Conservation (phyloP, 148 eudicot genomes). For the Silene conica region DNA sequence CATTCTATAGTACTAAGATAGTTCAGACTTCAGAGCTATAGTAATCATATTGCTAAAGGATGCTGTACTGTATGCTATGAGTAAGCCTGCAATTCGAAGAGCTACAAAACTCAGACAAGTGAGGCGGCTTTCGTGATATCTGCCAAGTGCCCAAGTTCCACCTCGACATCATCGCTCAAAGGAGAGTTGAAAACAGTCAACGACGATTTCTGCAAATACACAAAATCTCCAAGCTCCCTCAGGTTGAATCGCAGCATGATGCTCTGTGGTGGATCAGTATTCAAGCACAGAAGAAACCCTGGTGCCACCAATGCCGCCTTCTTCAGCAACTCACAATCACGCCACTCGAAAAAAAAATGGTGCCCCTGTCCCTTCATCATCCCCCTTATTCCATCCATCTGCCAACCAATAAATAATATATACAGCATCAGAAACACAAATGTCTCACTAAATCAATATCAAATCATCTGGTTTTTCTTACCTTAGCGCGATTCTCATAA, state of each 20-base stretch:
- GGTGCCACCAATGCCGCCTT: conserved; percentile 12
- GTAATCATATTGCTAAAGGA: not conserved
- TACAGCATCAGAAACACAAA: not conserved
- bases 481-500: not conserved
- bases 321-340: conserved; percentile 11
- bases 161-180: not conserved
- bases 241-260: conserved; percentile 18
- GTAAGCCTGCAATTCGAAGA: not conserved
- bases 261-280: not conserved
- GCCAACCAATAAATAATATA: not conserved
- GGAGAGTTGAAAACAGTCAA: not conserved
- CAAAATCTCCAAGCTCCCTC: conserved; percentile 27
- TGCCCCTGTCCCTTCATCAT: conserved; percentile 2
- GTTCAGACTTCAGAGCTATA: not conserved
- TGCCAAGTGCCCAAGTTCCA: not conserved
- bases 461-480: not conserved
- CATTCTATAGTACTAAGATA: too few species aligned
- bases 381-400: conserved; percentile 15
- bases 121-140: not conserved
- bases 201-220: not conserved
- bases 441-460: not conserved
- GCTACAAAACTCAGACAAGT: not conserved
- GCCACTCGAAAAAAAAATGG: conserved; percentile 13
- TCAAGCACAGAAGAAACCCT: conserved; percentile 1
- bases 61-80: not conserved